phyloP scores from a whole-genome alignment of 495 filamentous ascomycete genomes.

The Penicillium bovifimosum region DNA sequence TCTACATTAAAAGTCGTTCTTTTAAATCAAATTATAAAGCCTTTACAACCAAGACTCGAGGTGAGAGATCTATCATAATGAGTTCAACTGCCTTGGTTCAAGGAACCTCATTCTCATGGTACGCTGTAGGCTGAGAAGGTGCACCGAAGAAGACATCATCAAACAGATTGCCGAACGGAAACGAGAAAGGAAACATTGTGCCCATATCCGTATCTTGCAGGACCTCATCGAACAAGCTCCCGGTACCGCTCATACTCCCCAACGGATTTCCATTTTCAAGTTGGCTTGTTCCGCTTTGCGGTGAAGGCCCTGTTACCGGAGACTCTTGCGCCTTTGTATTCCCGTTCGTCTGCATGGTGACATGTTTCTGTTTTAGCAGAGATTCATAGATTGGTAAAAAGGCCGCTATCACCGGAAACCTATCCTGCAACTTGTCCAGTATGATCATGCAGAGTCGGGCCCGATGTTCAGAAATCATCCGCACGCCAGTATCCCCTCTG shows the following conservation, averaged over 20 bases:
- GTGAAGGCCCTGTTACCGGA: neutral
- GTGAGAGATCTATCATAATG: too few relatives aligned
- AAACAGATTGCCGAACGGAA: slow-evolving; percentile 8
- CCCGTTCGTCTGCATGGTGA: too few relatives aligned
- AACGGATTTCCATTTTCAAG: neutral
- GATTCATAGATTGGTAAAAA: slow-evolving; percentile 9
- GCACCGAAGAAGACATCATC: slow-evolving; percentile 6
- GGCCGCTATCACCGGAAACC: slow-evolving; percentile 6
- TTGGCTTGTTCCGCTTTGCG: neutral
- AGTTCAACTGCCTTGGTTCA: too few relatives aligned
- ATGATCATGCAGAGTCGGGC: slow-evolving; percentile 22
- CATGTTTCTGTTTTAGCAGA: neutral
- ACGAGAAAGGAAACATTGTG: slow-evolving; percentile 6
- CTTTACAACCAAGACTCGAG: too few relatives aligned
- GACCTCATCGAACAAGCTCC: neutral
- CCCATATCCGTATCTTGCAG: slow-evolving; percentile 1
- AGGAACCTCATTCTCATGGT: too few relatives aligned
- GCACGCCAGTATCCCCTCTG: slow-evolving; percentile 4
- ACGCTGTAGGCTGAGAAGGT: neutral
- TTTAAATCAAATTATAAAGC: too few relatives aligned
- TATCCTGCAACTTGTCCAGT: slow-evolving; percentile 8
- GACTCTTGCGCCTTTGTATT: neutral
- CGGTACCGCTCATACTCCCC: neutral
- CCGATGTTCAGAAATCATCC: slow-evolving; percentile 15
- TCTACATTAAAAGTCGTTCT: too few relatives aligned